Evolutionary conservation across 441 rosid species (phyloP), one percentile per base, ranked within the genome.

Genomic region (Euphorbia corollata): DNA sequence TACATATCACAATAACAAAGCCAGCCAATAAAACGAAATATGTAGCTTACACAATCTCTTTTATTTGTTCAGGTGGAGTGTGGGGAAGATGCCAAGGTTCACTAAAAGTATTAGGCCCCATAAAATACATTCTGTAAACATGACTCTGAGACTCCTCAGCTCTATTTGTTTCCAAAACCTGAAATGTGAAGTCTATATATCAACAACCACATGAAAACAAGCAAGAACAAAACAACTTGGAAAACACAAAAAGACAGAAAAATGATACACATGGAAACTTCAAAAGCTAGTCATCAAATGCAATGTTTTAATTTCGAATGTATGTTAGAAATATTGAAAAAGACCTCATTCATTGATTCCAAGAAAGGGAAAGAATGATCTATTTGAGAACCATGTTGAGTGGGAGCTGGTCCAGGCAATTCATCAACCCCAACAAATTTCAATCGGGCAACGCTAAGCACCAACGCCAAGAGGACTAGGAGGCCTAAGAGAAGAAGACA

Each of bases 81-180:
- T 92, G 98, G 23, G 96, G 89, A 73, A 95, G 92, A 81, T 92
- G 92, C 98, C 98, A 95, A 60, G 99, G 98, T 76, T 92, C 92
- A 72, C 98, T 82, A 76, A 95, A 92, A 45, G 93, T 89, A 83
- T 95, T 92, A 58, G 91, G 92, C 68, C 98, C 99, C 96, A 89
- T 88, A 78, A 95, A 92, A 80, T 92, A 95, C 95, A 95, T 85
- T 71, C 99, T 86, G 74, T 95, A 97, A 69, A 95, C 88, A 68
- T 95, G 99, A 81, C 88, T 85, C 77, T 92, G 94, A 64, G 97
- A 90, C 79, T 89, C 96, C 85, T 89, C 99, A 64, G 88, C 99
- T 80, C 98, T 90, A 75, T 92, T 92, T 66, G 99, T 95, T 84
- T 95, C 99, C 85, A 95, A 41, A 68, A 95, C 99, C 99, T 95